Percentiles rank a stretch among this genome's conserved stretches.
These are phyloP conservation scores for Limnanthes douglasii DNA, from an alignment of 345 rosid species.

Conservation along the genomic window DNA sequence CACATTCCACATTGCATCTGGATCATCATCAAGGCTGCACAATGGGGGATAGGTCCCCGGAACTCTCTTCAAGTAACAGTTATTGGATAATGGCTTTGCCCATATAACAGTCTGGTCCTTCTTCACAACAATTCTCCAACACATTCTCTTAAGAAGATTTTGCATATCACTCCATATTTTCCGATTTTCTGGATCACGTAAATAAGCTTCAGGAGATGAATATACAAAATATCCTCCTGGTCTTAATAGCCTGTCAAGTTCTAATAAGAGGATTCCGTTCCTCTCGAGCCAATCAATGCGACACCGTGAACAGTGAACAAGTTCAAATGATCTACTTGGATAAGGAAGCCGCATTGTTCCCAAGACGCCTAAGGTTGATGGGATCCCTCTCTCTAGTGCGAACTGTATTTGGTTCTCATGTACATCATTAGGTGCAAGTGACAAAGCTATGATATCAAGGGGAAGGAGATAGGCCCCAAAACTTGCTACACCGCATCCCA, in stretches of 20 bases:
- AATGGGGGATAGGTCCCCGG: slow-evolving; percentile 56
- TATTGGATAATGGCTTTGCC: slow-evolving; percentile 74
- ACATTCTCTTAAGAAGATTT: slow-evolving; percentile 73
- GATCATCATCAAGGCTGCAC: slow-evolving; percentile 63
- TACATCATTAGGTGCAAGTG: slow-evolving; percentile 95
- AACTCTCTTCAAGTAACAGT: slow-evolving; percentile 71
- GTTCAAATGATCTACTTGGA: slow-evolving; percentile 95
- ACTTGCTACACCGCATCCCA: slow-evolving; percentile 99
- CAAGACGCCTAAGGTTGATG: slow-evolving; percentile 85
- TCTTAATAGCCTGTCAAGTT: slow-evolving; percentile 87
- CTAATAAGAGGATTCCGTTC: slow-evolving; percentile 82
- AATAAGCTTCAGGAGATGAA: slow-evolving; percentile 98
- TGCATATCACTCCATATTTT: slow-evolving; percentile 76
- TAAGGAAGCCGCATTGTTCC: slow-evolving; percentile 94
- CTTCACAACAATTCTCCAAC: slow-evolving; percentile 72
- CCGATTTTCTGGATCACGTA: slow-evolving; percentile 69
- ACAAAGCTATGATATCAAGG: slow-evolving; percentile 73
- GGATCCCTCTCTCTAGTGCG: slow-evolving; percentile 93
- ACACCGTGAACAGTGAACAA: slow-evolving; percentile 95
- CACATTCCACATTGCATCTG: slow-evolving; percentile 83
- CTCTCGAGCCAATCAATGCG: slow-evolving; percentile 98
- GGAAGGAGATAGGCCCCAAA: slow-evolving; percentile 95
- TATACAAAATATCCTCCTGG: slow-evolving; percentile 96
- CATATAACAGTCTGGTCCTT: slow-evolving; percentile 88
- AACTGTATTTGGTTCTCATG: slow-evolving; percentile 98